phyloP scores from a whole-genome alignment of 495 filamentous ascomycete species.

The Annulohypoxylon moriforme region DNA sequence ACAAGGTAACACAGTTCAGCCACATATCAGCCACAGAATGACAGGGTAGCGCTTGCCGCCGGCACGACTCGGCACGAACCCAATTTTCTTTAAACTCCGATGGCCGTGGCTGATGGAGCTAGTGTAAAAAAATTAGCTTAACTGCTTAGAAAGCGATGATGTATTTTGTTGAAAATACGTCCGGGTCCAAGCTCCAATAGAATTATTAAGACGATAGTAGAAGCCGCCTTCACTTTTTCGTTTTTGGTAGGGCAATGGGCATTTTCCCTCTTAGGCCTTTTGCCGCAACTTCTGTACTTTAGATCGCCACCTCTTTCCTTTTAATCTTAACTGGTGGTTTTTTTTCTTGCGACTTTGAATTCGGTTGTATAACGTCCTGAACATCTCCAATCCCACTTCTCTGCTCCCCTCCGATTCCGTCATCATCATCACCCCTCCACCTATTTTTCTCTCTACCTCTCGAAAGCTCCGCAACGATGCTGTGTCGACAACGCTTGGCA shows the following conservation, averaged over 20 bases:
- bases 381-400: background rate
- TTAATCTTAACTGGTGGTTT: background rate
- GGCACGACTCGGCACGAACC: conserved; percentile 1
- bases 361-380: conserved; percentile 15
- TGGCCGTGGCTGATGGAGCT: conserved; percentile 12
- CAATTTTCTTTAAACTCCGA: background rate
- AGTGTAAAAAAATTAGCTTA: conserved; percentile 11
- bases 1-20: background rate
- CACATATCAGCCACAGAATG: background rate
- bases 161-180: conserved; percentile 32
- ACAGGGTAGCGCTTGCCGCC: background rate
- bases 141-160: conserved; percentile 30
- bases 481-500: conserved; percentile 63
- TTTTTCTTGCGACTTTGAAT: conserved; percentile 6
- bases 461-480: conserved; percentile 52
- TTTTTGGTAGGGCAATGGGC: conserved; percentile 21
- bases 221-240: conserved; percentile 16
- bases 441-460: conserved; percentile 31
- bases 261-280: conserved; percentile 16
- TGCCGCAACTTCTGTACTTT: conserved; percentile 19
- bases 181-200: conserved; percentile 22
- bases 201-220: conserved; percentile 40
- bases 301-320: conserved; percentile 16
- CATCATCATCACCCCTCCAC: conserved; percentile 30
- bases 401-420: conserved; percentile 17